Conservation (phyloP, 169 alveolate genomes). For the Theileria parva region DNA sequence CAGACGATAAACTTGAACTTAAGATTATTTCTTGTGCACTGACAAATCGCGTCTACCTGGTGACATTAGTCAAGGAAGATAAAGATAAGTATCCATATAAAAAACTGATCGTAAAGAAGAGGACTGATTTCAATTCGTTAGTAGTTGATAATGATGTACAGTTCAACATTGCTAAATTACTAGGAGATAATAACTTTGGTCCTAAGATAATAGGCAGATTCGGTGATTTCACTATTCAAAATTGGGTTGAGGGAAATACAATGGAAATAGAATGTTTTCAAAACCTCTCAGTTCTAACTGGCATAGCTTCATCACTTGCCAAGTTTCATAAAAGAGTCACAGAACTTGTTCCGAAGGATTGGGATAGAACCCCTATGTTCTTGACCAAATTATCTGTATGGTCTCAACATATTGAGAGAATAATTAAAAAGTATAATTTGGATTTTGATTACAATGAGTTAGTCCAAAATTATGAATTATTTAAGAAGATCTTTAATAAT, state of each 20-base stretch:
- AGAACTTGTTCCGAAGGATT: slow-evolving; percentile 37
- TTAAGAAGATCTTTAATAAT: slow-evolving; percentile 32
- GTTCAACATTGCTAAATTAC: slow-evolving; percentile 67
- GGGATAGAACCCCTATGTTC: slow-evolving; percentile 70
- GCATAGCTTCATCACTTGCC: slow-evolving; percentile 63
- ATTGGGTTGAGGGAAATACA: slow-evolving; percentile 77
- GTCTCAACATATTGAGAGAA: slow-evolving; percentile 14
- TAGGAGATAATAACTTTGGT: slow-evolving; percentile 73
- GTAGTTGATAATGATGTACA: slow-evolving; percentile 70
- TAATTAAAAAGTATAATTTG: neutral
- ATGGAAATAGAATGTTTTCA: slow-evolving; percentile 65
- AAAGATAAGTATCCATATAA: neutral
- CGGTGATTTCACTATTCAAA: slow-evolving; percentile 77
- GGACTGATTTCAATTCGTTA: slow-evolving; percentile 47
- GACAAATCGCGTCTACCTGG: slow-evolving; percentile 1
- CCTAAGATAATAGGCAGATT: slow-evolving; percentile 70
- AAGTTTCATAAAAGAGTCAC: slow-evolving; percentile 21
- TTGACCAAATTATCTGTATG: slow-evolving; percentile 45
- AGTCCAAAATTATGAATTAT: neutral
- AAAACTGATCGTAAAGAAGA: slow-evolving; percentile 63
- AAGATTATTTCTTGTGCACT: neutral
- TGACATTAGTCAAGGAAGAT: neutral
- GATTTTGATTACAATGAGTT: slow-evolving; percentile 12
- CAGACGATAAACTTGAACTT: neutral
- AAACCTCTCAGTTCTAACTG: slow-evolving; percentile 62